Conservation (phyloP, 2,329 filamentous ascomycete species). For the Neofusicoccum kwambonambiense region DNA sequence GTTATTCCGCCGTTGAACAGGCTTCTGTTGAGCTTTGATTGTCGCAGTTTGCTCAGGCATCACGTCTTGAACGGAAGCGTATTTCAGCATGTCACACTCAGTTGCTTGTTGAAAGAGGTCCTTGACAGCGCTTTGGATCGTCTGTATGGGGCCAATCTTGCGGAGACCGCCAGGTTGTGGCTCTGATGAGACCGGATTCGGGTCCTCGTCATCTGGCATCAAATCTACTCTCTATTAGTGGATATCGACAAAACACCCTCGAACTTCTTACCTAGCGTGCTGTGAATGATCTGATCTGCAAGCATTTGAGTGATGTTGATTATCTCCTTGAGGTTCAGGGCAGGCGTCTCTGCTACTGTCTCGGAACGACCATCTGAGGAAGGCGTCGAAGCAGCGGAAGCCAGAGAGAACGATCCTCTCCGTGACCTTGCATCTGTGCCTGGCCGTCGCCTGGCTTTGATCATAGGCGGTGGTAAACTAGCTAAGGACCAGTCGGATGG, state of each 20-base stretch:
- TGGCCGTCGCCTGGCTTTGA: not conserved
- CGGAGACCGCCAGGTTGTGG: not conserved
- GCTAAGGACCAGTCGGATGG: constrained; percentile 38
- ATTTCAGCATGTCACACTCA: constrained; percentile 32
- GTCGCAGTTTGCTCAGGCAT: constrained; percentile 25
- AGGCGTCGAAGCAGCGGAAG: constrained; percentile 16
- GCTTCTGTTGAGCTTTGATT: constrained; percentile 34
- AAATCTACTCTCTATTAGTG: not conserved
- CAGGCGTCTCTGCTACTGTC: not conserved
- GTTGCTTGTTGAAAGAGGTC: constrained; percentile 31
- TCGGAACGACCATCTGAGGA: constrained; percentile 13
- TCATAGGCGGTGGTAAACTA: constrained; percentile 28
- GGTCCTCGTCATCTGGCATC: not conserved
- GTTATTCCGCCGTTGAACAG: constrained; percentile 28
- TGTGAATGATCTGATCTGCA: constrained; percentile 14
- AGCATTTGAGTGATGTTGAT: constrained; percentile 18
- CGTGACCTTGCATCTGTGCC: not conserved
- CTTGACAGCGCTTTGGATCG: constrained; percentile 21
- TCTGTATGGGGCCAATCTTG: constrained; percentile 2
- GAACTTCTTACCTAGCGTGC: constrained; percentile 2
- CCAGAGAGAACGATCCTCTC: constrained; percentile 9
- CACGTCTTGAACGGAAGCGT: constrained; percentile 46
- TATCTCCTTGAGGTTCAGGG: constrained; percentile 12
- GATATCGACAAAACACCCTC: not conserved
- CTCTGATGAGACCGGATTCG: not conserved